These are phyloP conservation scores for Globisporangium ultimum DNA, from an alignment of 352 stramenopile genomes.

Conservation along the genomic window DNA sequence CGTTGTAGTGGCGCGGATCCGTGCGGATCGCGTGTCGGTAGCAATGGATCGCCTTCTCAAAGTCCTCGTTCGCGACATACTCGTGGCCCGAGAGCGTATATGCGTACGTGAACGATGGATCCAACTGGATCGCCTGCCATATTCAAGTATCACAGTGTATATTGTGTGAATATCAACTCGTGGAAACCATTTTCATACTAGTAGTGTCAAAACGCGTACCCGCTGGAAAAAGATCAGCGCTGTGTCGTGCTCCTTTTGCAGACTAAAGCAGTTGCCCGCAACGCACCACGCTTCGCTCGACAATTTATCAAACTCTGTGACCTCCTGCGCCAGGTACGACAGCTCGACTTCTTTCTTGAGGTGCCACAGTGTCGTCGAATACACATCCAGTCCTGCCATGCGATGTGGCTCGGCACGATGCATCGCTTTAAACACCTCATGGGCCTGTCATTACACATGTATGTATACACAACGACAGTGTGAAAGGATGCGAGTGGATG, in stretches of 20 bases:
- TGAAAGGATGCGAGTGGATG: background rate
- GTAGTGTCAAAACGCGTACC: constrained; percentile 19
- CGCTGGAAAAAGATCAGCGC: constrained; percentile 96
- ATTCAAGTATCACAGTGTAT: background rate
- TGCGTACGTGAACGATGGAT: constrained; percentile 96
- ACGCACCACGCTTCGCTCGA: constrained; percentile 95
- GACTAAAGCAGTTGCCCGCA: constrained; percentile 97
- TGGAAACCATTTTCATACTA: too few species aligned
- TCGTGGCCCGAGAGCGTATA: constrained; percentile 98
- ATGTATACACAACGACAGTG: background rate
- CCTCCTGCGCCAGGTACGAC: constrained; percentile 94
- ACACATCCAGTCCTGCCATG: constrained; percentile 93
- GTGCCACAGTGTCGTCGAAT: constrained; percentile 96
- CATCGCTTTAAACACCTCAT: constrained; percentile 89
- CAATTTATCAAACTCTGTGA: constrained; percentile 91
- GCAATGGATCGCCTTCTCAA: constrained; percentile 95
- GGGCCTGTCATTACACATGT: constrained; percentile 39
- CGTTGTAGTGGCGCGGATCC: constrained; percentile 92
- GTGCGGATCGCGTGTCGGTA: constrained; percentile 93
- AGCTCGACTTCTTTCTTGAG: constrained; percentile 97
- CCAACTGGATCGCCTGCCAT: constrained; percentile 88
- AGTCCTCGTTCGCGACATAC: constrained; percentile 97
- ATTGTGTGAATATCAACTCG: background rate
- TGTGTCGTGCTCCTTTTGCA: constrained; percentile 97
- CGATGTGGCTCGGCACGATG: constrained; percentile 89